Evolutionary conservation across 345 rosid genomes (phyloP), one percentile per base, ranked within the genome.

Genomic region (Balakata baccata): DNA sequence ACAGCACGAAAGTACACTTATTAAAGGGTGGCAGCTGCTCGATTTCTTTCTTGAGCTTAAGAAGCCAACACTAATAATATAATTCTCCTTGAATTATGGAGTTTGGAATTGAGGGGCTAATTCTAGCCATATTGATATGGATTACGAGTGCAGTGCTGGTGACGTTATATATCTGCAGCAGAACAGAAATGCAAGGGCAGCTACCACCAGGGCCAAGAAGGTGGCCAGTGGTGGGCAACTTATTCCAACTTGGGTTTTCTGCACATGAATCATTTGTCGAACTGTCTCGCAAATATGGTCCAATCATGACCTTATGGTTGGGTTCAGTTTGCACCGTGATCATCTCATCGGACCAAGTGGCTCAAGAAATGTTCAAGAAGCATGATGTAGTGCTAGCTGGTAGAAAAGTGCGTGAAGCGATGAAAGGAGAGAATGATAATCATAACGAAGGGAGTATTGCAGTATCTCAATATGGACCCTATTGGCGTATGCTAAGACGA

Each of bases 241-340:
- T 90, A 43, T 81, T 89, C 72, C 92, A 88, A 11, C 74, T 93
- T 17, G 89, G 83, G 3, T 82, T 79, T 72, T 39, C 84, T 3
- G 88, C 97, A 0, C 97, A 91, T 70, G 80, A 45, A 17, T 83
- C 95, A 11, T 74, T 91, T 37, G 77, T 89, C 59, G 77, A 75
- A 14, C 69, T 91, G 76, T 78, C 92, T 13, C 75, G 68, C 1
- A 52, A 58, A 29, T 83, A 88, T 56, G 97, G 98, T 7, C 95
- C 97, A 1, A 80, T 91, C 66, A 89, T 90, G 92, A 87, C 92
- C 22, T 59, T 93, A 0, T 74, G 89, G 86, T 83, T 90, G 0
- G 98, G 98, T 3, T 87, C 89, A 7, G 89, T 90, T 90, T 54
- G 82, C 71, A 87, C 92, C 6, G 83, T 93, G 29, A 94, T 93